A percentile compares a stretch with the other conserved stretches of the same genome.
Conservation (phyloP, 106 monocot genomes). For the Narthecium ossifragum region DNA sequence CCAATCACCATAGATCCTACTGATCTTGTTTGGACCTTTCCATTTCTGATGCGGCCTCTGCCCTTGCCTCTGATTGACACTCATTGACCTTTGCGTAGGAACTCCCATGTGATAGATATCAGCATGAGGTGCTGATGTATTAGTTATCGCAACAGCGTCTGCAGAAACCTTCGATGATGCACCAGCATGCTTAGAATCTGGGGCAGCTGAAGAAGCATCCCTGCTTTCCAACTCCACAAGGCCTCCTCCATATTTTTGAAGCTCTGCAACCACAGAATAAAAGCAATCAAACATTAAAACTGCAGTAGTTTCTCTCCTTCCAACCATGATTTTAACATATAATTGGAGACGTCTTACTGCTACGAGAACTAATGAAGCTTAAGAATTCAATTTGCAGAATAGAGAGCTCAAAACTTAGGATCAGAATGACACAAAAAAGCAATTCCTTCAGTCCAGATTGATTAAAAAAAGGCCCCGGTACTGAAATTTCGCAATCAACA, state of each 20-base stretch:
- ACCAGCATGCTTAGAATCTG: conserved; percentile 51
- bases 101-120: conserved; percentile 73
- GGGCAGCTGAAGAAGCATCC: conserved; percentile 30
- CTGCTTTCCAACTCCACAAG: conserved; percentile 44
- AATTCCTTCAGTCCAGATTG: no score
- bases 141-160: conserved; percentile 37
- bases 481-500: no score
- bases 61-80: conserved; percentile 41
- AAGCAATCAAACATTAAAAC: background rate
- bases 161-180: conserved; percentile 27
- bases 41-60: conserved; percentile 72
- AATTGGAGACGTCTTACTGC: no score
- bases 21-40: conserved; percentile 94
- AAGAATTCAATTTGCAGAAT: no score
- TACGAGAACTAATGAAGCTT: no score
- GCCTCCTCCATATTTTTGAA: conserved; percentile 91
- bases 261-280: conserved; percentile 41
- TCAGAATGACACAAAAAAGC: no score
- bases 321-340: no score
- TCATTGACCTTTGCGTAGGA: conserved; percentile 51
- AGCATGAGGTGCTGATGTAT: conserved; percentile 28
- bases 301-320: background rate
- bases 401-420: no score
- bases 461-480: no score
- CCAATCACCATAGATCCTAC: conserved; percentile 95